Percentiles rank a stretch among this genome's conserved stretches.
Conservation (phyloP, 306 rosid genomes). For the Mimosa pudica region DNA sequence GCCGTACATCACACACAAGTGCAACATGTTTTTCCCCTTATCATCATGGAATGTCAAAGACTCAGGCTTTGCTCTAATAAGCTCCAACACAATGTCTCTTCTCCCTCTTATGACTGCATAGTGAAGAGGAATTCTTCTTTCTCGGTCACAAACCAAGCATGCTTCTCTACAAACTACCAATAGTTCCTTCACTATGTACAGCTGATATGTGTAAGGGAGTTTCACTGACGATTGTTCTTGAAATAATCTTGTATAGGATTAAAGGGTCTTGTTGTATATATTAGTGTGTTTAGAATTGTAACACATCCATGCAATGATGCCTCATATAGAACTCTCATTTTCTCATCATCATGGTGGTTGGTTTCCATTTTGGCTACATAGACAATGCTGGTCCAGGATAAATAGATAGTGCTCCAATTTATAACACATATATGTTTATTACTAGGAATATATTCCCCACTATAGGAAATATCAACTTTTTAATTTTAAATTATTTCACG, state of each 20-base stretch:
- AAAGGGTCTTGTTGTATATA: neutral
- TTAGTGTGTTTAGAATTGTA: neutral
- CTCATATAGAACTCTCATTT: neutral
- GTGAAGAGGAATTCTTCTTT: neutral
- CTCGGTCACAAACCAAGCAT: neutral
- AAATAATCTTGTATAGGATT: neutral
- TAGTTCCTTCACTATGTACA: neutral
- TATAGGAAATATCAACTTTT: too few relatives aligned
- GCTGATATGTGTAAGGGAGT: neutral
- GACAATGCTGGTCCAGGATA: neutral
- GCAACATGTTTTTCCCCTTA: neutral
- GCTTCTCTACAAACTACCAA: neutral
- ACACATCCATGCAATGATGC: neutral
- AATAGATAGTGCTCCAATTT: neutral
- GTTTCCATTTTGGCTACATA: neutral
- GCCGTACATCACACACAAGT: neutral
- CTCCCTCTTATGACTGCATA: neutral
- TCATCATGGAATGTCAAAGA: neutral
- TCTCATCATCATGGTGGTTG: neutral
- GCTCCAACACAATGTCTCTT: neutral
- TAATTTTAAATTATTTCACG: too few relatives aligned
- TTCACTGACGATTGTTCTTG: neutral
- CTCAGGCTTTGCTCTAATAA: neutral
- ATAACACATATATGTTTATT: too few relatives aligned
- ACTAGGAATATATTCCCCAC: too few relatives aligned